These are phyloP conservation scores for Sporopachydermia cereana DNA, from an alignment of 1,139 yeast genomes.

Conservation along the genomic window DNA sequence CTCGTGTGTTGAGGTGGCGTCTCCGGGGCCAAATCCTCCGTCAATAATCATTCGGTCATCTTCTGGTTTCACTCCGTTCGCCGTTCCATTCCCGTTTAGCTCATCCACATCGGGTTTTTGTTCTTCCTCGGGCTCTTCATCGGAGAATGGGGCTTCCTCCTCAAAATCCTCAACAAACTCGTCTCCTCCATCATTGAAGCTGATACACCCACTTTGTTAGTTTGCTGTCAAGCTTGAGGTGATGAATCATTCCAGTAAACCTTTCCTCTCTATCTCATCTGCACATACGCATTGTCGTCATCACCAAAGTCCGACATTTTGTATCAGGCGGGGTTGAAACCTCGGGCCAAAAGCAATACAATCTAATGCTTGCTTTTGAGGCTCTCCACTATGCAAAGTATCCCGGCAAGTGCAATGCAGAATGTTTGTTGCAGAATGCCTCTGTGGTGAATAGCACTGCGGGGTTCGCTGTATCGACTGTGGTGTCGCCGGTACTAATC, in stretches of 20 bases:
- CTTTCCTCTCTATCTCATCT: not conserved
- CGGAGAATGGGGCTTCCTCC: conserved; percentile 68
- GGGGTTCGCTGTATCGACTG: no score
- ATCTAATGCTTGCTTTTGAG: not conserved
- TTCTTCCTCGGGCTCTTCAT: conserved; percentile 40
- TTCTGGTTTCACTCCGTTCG: conserved; percentile 40
- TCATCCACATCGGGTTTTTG: conserved; percentile 27
- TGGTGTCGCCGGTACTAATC: no score
- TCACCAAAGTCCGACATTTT: conserved; percentile 40
- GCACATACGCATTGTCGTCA: conserved; percentile 25
- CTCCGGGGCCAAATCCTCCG: conserved; percentile 55
- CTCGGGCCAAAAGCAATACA: not conserved
- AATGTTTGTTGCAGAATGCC: no score
- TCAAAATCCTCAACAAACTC: conserved; percentile 64
- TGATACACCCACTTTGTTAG: conserved; percentile 10
- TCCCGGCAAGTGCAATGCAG: no score
- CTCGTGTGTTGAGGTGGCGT: conserved; percentile 29
- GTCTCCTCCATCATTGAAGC: conserved; percentile 44
- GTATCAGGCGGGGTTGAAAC: no score
- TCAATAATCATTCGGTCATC: conserved; percentile 67
- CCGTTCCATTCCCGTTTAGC: conserved; percentile 24
- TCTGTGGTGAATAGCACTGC: no score
- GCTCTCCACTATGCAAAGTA: not conserved
- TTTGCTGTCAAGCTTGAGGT: not conserved
- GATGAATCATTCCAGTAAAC: not conserved